A percentile compares a stretch with the other conserved stretches of the same genome.
These are phyloP conservation scores for Blastomyces silverae DNA, from an alignment of 2,329 filamentous ascomycete genomes.

Conservation along the genomic window DNA sequence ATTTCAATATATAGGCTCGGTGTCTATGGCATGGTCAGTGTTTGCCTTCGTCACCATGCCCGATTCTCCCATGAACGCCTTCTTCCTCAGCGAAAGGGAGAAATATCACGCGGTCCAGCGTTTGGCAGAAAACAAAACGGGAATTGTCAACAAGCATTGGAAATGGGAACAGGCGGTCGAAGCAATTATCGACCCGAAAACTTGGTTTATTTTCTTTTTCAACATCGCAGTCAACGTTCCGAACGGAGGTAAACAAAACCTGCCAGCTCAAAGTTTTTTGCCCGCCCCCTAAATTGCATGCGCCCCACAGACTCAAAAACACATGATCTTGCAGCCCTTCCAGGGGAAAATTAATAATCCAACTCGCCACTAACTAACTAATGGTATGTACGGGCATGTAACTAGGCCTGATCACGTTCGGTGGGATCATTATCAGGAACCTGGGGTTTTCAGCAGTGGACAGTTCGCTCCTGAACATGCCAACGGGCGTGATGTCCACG, in stretches of 20 bases:
- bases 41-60: constrained; percentile 44
- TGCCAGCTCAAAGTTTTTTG: background rate
- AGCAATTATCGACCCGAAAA: constrained; percentile 35
- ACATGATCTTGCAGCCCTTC: background rate
- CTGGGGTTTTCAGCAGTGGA: constrained; percentile 35
- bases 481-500: constrained; percentile 32
- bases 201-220: constrained; percentile 33
- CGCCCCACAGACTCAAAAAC: background rate
- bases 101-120: constrained; percentile 43
- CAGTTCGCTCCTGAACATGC: constrained; percentile 36
- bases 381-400: background rate
- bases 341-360: background rate
- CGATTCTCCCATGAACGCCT: constrained; percentile 42
- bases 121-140: constrained; percentile 36
- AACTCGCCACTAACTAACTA: background rate
- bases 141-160: constrained; percentile 30
- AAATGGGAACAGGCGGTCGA: constrained; percentile 29
- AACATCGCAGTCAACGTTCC: constrained; percentile 34
- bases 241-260: constrained; percentile 32
- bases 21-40: constrained; percentile 48
- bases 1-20: constrained; percentile 22
- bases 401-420: constrained; percentile 33
- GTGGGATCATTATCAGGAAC: constrained; percentile 35
- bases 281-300: background rate
- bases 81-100: constrained; percentile 52